These are phyloP conservation scores for Coniophora puteana DNA, from an alignment of 1,284 basidiomycete genomes.

Conservation along the genomic window DNA sequence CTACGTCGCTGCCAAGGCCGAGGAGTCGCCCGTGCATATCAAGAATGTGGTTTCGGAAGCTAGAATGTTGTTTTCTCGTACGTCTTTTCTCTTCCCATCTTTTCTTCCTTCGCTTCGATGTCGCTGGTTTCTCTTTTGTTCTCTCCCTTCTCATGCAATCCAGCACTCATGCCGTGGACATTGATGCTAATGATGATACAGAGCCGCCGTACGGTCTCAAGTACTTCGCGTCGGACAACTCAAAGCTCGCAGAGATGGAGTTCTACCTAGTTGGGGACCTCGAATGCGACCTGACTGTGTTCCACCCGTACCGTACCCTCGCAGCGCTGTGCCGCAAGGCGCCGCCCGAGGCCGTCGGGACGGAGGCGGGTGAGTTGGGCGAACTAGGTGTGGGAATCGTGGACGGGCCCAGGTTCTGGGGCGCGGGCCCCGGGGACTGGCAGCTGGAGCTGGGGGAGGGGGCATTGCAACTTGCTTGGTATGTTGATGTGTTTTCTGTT, in stretches of 20 bases:
- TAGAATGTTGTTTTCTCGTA: slow-evolving; percentile 73
- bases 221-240: slow-evolving; percentile 79
- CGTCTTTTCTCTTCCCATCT: slow-evolving; percentile 23
- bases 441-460: slow-evolving; percentile 64
- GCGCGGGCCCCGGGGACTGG: slow-evolving; percentile 61
- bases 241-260: slow-evolving; percentile 97
- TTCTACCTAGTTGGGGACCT: slow-evolving; percentile 97
- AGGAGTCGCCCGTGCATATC: slow-evolving; percentile 94
- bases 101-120: background rate
- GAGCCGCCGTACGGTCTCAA: slow-evolving; percentile 68
- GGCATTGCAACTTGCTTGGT: slow-evolving; percentile 78
- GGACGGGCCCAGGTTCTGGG: slow-evolving; percentile 71
- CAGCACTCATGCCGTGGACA: background rate
- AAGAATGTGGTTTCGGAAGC: slow-evolving; percentile 90
- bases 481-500: slow-evolving; percentile 12
- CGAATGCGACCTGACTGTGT: slow-evolving; percentile 91
- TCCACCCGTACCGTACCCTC: slow-evolving; percentile 92
- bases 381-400: slow-evolving; percentile 58
- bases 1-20: slow-evolving; percentile 95
- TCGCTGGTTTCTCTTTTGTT: no score
- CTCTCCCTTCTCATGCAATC: background rate
- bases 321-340: slow-evolving; percentile 68
- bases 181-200: slow-evolving; percentile 15
- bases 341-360: slow-evolving; percentile 34
- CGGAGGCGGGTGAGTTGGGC: slow-evolving; percentile 55